Evolutionary conservation across 371 early-diverging fungal species (phyloP).

Genomic region (Dichotomocladium elegans): DNA sequence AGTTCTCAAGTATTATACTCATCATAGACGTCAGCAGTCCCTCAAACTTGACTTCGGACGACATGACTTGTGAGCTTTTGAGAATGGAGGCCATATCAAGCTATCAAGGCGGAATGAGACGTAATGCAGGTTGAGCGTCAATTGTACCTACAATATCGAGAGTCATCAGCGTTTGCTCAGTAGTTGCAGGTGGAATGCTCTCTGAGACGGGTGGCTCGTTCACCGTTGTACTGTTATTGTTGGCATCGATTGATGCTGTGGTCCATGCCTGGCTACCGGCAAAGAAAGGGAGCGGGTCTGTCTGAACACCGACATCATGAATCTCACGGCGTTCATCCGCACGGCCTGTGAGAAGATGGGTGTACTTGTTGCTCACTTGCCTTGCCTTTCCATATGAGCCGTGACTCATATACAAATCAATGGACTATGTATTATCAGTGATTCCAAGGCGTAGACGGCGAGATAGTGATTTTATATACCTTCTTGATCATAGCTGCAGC

Average conservation of each 20-base stretch:
- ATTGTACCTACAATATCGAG: conserved; percentile 33
- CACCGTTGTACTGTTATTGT: conserved; percentile 10
- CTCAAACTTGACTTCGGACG: conserved; percentile 44
- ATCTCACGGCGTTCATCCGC: conserved; percentile 26
- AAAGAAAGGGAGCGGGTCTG: conserved; percentile 40
- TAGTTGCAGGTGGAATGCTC: conserved; percentile 33
- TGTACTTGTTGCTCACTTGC: conserved; percentile 23
- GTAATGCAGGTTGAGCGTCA: not conserved
- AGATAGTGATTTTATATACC: conserved; percentile 1
- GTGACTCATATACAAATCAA: conserved; percentile 23
- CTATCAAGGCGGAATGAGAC: not conserved
- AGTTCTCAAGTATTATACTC: conserved; percentile 42
- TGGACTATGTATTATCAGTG: conserved; percentile 7
- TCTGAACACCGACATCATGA: conserved; percentile 34
- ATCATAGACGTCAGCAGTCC: conserved; percentile 37
- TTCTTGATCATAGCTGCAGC: conserved; percentile 33
- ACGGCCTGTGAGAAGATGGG: conserved; percentile 15
- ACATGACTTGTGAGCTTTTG: conserved; percentile 47
- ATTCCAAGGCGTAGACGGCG: not conserved
- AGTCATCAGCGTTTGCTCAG: conserved; percentile 39
- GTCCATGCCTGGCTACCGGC: conserved; percentile 29
- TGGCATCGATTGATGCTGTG: conserved; percentile 20
- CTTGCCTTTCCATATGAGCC: conserved; percentile 42
- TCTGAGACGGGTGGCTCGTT: conserved; percentile 33
- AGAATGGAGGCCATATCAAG: conserved; percentile 42